phyloP scores from a whole-genome alignment of 225 moss, liverwort and hornwort species.

The Polytrichum formosum region DNA sequence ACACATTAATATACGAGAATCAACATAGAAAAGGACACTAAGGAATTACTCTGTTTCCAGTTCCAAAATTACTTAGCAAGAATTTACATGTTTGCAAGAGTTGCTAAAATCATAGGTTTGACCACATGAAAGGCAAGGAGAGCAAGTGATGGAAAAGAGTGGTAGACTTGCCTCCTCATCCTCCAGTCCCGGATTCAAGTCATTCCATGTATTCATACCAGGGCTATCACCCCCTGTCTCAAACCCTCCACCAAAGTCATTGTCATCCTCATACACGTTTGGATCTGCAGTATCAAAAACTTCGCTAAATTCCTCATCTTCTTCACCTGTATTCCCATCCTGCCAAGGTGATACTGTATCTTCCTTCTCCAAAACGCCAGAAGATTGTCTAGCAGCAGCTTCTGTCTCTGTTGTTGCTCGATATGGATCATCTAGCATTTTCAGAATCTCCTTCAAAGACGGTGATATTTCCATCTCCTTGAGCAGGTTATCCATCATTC shows the following conservation, averaged over 20 bases:
- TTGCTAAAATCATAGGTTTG: too few relatives aligned
- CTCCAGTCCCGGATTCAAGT: constrained; percentile 37
- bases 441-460: constrained; percentile 70
- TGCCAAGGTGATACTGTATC: constrained; percentile 53
- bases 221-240: constrained; percentile 43
- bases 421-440: constrained; percentile 76
- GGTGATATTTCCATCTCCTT: constrained; percentile 78
- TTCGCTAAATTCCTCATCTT: constrained; percentile 57
- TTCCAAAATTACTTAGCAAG: too few relatives aligned
- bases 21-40: too few relatives aligned
- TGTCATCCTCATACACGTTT: constrained; percentile 40
- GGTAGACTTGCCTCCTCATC: constrained; percentile 52
- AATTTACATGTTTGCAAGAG: too few relatives aligned
- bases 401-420: constrained; percentile 69
- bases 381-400: constrained; percentile 41
- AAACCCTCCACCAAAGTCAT: constrained; percentile 40
- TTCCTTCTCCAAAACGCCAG: constrained; percentile 43
- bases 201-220: constrained; percentile 43
- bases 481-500: constrained; percentile 55
- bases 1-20: too few relatives aligned
- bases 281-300: constrained; percentile 41
- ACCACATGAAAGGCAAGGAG: not conserved
- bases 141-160: constrained; percentile 5
- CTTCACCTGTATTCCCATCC: constrained; percentile 52
- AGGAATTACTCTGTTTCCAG: too few relatives aligned